These are phyloP conservation scores for Geosmithia putterillii DNA, from an alignment of 2,329 filamentous ascomycete species.

Conservation along the genomic window DNA sequence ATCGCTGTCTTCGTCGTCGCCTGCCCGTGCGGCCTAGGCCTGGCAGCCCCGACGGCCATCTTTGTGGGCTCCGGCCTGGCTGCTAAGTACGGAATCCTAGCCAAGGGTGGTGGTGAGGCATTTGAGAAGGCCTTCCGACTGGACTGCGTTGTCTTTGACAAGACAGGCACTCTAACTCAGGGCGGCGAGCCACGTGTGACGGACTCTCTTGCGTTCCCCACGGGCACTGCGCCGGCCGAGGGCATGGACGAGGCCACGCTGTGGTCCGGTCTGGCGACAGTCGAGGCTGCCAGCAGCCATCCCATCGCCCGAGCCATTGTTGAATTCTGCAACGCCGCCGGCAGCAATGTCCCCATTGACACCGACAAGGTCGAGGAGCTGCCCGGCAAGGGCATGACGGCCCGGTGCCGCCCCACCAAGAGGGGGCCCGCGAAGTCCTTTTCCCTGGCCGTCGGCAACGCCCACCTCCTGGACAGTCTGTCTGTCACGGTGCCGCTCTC, in stretches of 20 bases:
- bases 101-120: constrained; percentile 74
- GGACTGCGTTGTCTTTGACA: constrained; percentile 76
- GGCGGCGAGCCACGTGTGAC: constrained; percentile 61
- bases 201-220: constrained; percentile 30
- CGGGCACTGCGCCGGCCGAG: constrained; percentile 6
- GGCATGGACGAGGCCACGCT: constrained; percentile 17
- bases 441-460: constrained; percentile 59
- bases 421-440: constrained; percentile 14
- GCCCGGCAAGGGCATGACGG: constrained; percentile 59
- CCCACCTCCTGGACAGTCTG: constrained; percentile 48
- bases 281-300: constrained; percentile 64
- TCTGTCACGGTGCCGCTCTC: constrained; percentile 23
- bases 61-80: constrained; percentile 75
- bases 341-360: constrained; percentile 7
- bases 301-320: constrained; percentile 62
- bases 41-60: constrained; percentile 77
- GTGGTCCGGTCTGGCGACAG: constrained; percentile 41
- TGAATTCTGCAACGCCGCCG: constrained; percentile 39
- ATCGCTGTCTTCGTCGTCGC: constrained; percentile 82
- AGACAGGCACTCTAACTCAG: constrained; percentile 72
- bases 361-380: constrained; percentile 43
- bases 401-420: constrained; percentile 12
- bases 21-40: constrained; percentile 71
- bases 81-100: constrained; percentile 67
- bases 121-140: constrained; percentile 74